A percentile compares a stretch with the other conserved stretches of the same genome.
Evolutionary conservation across 306 rosid species (phyloP).

Genomic region (Inga laurina): DNA sequence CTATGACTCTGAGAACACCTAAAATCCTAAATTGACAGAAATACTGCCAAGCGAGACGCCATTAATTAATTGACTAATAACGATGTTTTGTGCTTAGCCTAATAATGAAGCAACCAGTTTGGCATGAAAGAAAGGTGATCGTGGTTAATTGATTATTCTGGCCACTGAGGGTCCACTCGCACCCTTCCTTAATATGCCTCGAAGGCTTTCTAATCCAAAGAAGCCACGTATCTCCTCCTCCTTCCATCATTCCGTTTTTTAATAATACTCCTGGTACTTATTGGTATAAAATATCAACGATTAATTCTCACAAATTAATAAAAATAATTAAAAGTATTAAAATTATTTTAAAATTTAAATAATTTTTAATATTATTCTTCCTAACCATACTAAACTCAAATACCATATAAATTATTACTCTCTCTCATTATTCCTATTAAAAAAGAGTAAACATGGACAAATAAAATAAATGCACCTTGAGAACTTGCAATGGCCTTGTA

Average conservation of each 20-base stretch:
- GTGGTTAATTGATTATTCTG: not conserved
- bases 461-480: too few relatives aligned
- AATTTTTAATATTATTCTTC: too few relatives aligned
- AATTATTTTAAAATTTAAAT: too few relatives aligned
- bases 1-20: not conserved
- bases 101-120: not conserved
- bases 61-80: not conserved
- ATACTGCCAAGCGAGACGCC: not conserved
- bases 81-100: not conserved
- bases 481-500: too few relatives aligned
- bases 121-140: not conserved
- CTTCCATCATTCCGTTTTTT: too few relatives aligned
- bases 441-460: too few relatives aligned
- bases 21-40: not conserved
- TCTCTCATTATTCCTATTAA: too few relatives aligned
- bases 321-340: too few relatives aligned
- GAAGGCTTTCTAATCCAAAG: not conserved
- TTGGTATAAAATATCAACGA: too few relatives aligned
- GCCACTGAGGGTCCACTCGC: not conserved
- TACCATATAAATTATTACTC: too few relatives aligned
- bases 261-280: too few relatives aligned
- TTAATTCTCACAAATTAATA: fast-evolving
- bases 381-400: too few relatives aligned
- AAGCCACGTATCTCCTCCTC: not conserved
- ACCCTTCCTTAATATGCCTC: not conserved